Evolutionary conservation across 176 grass and related monocot species (phyloP), one percentile per base, ranked within the genome.

Genomic region (Phoenix roebelenii): DNA sequence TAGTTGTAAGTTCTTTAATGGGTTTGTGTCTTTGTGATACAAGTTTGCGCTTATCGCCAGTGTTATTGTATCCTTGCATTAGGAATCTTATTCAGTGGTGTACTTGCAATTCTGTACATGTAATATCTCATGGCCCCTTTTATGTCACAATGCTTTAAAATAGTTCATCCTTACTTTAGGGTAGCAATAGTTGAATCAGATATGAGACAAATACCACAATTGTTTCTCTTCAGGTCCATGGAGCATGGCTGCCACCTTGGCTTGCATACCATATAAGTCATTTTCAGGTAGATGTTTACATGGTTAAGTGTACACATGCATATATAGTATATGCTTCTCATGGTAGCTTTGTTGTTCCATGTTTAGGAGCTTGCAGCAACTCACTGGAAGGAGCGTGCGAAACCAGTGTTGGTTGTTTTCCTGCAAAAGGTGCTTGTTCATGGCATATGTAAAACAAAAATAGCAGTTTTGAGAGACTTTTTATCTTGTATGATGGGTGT

Each of bases 161-260:
- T 44, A 44, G 35, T 6, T 44, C 6, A 14, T 44, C 10, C 35
- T 44, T 44, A 44, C 10, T 14, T 44, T 44, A 44, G 35, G 35
- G 35, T 44, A 44, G 7, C 35, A 44, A 44, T 44, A 14, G 10
- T 44, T 39, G 9, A 44, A 44, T 44, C 35, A 3, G 35, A 44
- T 12, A 44, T 44, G 10, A 44, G 35, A 44, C 35, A 44, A 44
- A 10, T 44, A 2, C 6, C 14, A 15, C 55, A 55, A 12, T 39
- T 53, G 14, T 63, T 23, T 3, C 16, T 62, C 50, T 32, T 54
- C 65, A 98, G 88, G 76, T 79, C 63, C 79, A 93, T 83, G 76
- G 76, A 73, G 76, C 88, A 68, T 98, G 94, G 94, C 81, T 98
- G 59, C 82, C 88, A 71, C 94, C 85, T 68, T 98, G 88, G 94